These are phyloP conservation scores for Prillingera fragicola DNA, from an alignment of 1,284 basidiomycete genomes.

Conservation along the genomic window DNA sequence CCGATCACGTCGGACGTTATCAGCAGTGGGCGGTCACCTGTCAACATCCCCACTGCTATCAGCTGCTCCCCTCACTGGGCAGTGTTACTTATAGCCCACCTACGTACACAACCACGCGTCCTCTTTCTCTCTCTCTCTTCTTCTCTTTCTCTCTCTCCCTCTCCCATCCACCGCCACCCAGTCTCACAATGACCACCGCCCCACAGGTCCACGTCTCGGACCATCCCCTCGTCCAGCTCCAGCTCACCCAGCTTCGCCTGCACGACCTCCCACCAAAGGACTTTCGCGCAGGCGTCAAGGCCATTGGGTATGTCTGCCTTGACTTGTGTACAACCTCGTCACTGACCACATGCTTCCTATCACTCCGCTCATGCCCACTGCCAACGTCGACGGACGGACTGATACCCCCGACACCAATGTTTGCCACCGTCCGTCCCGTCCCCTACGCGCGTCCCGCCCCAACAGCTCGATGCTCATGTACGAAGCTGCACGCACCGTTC, in stretches of 20 bases:
- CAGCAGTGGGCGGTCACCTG: no score
- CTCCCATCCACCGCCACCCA: not conserved
- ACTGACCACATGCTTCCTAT: no score
- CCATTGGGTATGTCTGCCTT: conserved; percentile 29
- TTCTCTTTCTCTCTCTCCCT: conserved; percentile 1
- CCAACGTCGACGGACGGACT: no score
- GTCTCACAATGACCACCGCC: not conserved
- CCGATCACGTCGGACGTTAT: no score
- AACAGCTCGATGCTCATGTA: conserved; percentile 40
- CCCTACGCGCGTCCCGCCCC: no score
- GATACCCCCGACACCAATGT: no score
- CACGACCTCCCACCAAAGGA: conserved; percentile 43
- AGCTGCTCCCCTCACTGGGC: no score
- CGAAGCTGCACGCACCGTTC: conserved; percentile 31
- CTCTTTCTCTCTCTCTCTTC: not conserved
- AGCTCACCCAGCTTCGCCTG: conserved; percentile 40
- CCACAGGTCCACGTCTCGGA: conserved; percentile 26
- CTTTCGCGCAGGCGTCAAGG: conserved; percentile 38
- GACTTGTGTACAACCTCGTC: no score
- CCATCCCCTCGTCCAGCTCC: conserved; percentile 38
- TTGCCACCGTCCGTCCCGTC: no score
- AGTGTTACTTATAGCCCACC: not conserved
- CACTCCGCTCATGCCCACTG: no score
- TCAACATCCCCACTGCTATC: no score
- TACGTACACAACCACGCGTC: no score